A percentile compares a stretch with the other conserved stretches of the same genome.
These are phyloP conservation scores for Przewalskia tangutica DNA, from an alignment of 257 asterid genomes.

Conservation along the genomic window DNA sequence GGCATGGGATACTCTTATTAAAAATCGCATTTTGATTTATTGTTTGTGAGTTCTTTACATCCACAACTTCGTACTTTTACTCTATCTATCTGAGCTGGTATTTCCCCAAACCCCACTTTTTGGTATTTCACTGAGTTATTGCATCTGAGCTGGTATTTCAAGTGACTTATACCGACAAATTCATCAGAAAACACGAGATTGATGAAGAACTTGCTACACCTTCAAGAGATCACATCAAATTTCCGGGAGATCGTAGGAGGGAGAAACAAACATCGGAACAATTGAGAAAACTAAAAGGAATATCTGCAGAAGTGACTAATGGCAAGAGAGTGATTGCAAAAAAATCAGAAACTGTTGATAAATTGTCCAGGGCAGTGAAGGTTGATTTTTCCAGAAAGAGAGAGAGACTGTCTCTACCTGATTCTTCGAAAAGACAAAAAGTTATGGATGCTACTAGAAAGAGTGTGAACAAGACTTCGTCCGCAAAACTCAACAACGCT, in stretches of 20 bases:
- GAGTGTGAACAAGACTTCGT: constrained; percentile 16
- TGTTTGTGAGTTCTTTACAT: constrained; percentile 55
- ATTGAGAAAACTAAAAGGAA: constrained; percentile 12
- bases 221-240: constrained; percentile 54
- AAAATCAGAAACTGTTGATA: constrained; percentile 25
- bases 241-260: constrained; percentile 43
- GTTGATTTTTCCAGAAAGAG: constrained; percentile 28
- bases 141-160: not conserved
- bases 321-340: constrained; percentile 21
- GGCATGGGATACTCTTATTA: constrained; percentile 81
- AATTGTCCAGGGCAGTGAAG: constrained; percentile 19
- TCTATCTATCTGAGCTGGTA: not conserved
- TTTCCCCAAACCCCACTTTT: not conserved
- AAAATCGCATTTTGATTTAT: constrained; percentile 64
- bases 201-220: constrained; percentile 47
- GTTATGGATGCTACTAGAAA: constrained; percentile 8
- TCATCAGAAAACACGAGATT: constrained; percentile 56
- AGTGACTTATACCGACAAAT: not conserved
- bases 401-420: constrained; percentile 18
- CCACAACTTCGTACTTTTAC: not conserved
- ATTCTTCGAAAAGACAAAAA: constrained; percentile 28
- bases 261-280: constrained; percentile 13
- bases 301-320: constrained; percentile 15
- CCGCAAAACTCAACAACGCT: constrained; percentile 20
- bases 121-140: not conserved